Evolutionary conservation across 768 basidiomycete species (phyloP).

Genomic region (Dentipellis fragilis): DNA sequence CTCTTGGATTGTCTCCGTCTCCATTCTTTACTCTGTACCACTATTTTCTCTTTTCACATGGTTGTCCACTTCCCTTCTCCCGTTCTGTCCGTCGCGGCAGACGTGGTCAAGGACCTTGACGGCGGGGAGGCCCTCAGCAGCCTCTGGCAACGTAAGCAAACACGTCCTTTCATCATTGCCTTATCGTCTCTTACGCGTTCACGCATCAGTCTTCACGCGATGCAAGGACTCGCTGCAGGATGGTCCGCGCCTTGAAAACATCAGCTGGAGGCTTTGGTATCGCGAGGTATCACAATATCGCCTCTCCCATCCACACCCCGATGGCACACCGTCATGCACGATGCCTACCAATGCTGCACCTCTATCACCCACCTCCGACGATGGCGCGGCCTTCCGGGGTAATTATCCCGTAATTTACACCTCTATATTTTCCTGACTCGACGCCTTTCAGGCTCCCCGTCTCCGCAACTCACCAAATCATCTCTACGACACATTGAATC

Average conservation of each 20-base stretch:
- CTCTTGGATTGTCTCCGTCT: neutral
- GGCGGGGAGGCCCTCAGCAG: constrained; percentile 54
- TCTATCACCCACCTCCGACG: constrained; percentile 11
- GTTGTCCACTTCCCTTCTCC: constrained; percentile 46
- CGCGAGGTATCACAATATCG: constrained; percentile 41
- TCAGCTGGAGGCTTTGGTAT: constrained; percentile 82
- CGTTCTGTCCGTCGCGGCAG: constrained; percentile 55
- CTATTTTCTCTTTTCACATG: constrained; percentile 25
- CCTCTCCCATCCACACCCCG: constrained; percentile 19
- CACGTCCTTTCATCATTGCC: constrained; percentile 1
- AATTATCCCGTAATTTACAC: neutral
- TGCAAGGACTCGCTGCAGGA: constrained; percentile 73
- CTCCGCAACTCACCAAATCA: neutral
- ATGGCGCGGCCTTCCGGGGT: neutral
- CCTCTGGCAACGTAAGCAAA: constrained; percentile 56
- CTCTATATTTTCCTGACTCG: neutral
- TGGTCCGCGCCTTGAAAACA: constrained; percentile 77
- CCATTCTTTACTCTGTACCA: neutral
- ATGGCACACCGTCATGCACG: constrained; percentile 17
- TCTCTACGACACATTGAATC: neutral
- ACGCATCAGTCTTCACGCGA: constrained; percentile 63
- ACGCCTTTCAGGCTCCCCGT: neutral
- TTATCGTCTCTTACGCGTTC: neutral
- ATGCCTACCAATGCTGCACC: neutral
- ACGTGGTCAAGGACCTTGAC: constrained; percentile 59